phyloP scores from a whole-genome alignment of 495 filamentous ascomycete species.

The Penicillium pulvis region DNA sequence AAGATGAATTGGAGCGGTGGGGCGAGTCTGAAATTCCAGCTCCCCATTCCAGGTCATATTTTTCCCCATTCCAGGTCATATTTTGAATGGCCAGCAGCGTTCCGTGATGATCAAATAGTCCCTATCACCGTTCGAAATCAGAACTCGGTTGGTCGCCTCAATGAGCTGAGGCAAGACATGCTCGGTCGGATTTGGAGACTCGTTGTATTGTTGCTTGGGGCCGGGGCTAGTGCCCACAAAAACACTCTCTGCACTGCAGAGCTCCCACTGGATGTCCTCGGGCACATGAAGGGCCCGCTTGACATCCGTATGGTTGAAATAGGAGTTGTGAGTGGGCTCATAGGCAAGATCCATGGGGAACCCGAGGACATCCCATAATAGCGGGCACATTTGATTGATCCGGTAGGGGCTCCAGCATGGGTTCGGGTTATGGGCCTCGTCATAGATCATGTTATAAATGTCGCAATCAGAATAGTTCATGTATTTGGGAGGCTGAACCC shows the following conservation, averaged over 20 bases:
- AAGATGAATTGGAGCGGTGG: slow-evolving; percentile 41
- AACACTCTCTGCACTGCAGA: slow-evolving; percentile 36
- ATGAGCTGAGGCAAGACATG: slow-evolving; percentile 62
- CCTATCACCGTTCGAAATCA: slow-evolving; percentile 60
- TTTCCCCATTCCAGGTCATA: slow-evolving; percentile 68
- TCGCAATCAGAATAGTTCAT: slow-evolving; percentile 45
- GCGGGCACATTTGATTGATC: slow-evolving; percentile 47
- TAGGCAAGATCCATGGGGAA: slow-evolving; percentile 39
- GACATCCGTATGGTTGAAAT: slow-evolving; percentile 61
- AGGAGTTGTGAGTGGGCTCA: slow-evolving; percentile 42
- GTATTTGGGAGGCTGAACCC: slow-evolving; percentile 39
- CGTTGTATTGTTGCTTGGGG: slow-evolving; percentile 39
- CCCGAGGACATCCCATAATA: slow-evolving; percentile 49
- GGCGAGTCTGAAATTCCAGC: slow-evolving; percentile 56
- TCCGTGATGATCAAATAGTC: slow-evolving; percentile 64
- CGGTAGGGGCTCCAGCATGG: slow-evolving; percentile 65
- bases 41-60: slow-evolving; percentile 70
- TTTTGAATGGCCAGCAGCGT: slow-evolving; percentile 65
- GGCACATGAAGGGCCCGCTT: slow-evolving; percentile 59
- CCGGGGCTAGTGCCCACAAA: slow-evolving; percentile 45
- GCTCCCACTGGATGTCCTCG: slow-evolving; percentile 44
- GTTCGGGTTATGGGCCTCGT: slow-evolving; percentile 51
- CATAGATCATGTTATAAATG: slow-evolving; percentile 50
- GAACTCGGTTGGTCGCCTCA: slow-evolving; percentile 59
- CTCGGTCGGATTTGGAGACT: slow-evolving; percentile 45